phyloP scores from a whole-genome alignment of 1,284 basidiomycete species.

The Sutorius eximius region DNA sequence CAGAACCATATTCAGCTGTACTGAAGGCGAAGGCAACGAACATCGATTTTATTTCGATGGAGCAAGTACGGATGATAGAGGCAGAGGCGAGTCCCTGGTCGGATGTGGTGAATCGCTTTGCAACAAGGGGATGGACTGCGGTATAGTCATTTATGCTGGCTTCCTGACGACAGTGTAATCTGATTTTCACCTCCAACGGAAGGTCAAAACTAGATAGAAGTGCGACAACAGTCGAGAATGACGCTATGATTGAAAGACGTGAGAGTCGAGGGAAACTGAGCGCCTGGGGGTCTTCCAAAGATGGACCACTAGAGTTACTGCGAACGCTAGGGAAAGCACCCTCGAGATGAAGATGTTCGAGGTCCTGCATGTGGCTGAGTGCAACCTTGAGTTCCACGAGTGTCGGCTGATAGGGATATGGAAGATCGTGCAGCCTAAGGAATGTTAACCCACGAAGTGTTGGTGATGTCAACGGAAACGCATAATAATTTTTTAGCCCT shows the following conservation, averaged over 20 bases:
- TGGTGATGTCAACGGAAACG: slow-evolving; percentile 30
- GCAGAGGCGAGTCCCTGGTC: background rate
- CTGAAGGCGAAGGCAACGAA: slow-evolving; percentile 21
- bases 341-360: slow-evolving; percentile 35
- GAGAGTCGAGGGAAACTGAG: slow-evolving; percentile 21
- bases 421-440: slow-evolving; percentile 30
- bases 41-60: slow-evolving; percentile 8
- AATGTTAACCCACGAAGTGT: slow-evolving; percentile 31
- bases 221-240: slow-evolving; percentile 15
- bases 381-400: slow-evolving; percentile 26
- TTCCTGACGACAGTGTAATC: slow-evolving; percentile 19
- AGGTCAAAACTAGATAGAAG: slow-evolving; percentile 22
- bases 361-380: slow-evolving; percentile 31
- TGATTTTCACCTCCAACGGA: slow-evolving; percentile 17
- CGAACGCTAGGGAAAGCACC: slow-evolving; percentile 28
- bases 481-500: slow-evolving; percentile 30
- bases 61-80: slow-evolving; percentile 15
- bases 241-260: slow-evolving; percentile 21
- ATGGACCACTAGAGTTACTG: background rate
- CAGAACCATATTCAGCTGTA: slow-evolving; percentile 6
- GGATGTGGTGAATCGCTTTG: slow-evolving; percentile 14
- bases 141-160: slow-evolving; percentile 1
- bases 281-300: slow-evolving; percentile 1
- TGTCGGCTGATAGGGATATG: slow-evolving; percentile 21
- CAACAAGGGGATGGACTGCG: slow-evolving; percentile 15